These are phyloP conservation scores for Acidiella bohemica DNA, from an alignment of 495 filamentous ascomycete genomes.

Conservation along the genomic window DNA sequence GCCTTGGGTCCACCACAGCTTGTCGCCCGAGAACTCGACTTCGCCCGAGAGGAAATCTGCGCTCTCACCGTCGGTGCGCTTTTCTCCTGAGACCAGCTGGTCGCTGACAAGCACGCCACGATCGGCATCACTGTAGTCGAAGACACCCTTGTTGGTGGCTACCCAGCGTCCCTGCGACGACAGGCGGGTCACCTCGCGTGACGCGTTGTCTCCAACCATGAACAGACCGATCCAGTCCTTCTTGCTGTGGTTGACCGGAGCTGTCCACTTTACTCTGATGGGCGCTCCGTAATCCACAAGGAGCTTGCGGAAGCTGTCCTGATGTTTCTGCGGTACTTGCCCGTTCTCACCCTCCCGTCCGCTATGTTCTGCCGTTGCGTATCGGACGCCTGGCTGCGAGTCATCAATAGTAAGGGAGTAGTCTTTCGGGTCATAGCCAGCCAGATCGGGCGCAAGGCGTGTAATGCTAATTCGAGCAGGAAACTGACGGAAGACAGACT, in stretches of 20 bases:
- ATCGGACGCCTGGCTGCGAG: conserved; percentile 35
- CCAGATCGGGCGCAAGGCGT: conserved; percentile 64
- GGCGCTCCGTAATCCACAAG: conserved; percentile 83
- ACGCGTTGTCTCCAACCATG: conserved; percentile 82
- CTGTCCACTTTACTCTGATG: conserved; percentile 83
- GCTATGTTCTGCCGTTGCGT: conserved; percentile 34
- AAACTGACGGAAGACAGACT: conserved; percentile 75
- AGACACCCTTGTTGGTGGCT: conserved; percentile 60
- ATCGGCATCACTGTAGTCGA: conserved; percentile 63
- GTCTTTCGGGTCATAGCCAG: conserved; percentile 68
- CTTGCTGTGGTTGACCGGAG: conserved; percentile 79
- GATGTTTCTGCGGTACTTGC: conserved; percentile 36
- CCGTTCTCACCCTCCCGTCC: conserved; percentile 40
- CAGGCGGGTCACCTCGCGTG: conserved; percentile 66
- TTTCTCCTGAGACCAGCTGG: conserved; percentile 32
- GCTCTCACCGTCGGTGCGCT: conserved; percentile 36
- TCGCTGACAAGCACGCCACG: conserved; percentile 66
- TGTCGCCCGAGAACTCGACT: conserved; percentile 80
- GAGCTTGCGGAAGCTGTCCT: conserved; percentile 52
- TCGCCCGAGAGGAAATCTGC: conserved; percentile 53
- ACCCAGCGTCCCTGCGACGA: conserved; percentile 85
- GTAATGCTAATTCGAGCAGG: conserved; percentile 79
- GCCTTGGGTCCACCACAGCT: conserved; percentile 91
- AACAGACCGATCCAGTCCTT: conserved; percentile 95
- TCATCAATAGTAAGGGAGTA: conserved; percentile 68